These are phyloP conservation scores for Phyllosticta citrichinensis DNA, from an alignment of 2,329 filamentous ascomycete genomes.

Conservation along the genomic window DNA sequence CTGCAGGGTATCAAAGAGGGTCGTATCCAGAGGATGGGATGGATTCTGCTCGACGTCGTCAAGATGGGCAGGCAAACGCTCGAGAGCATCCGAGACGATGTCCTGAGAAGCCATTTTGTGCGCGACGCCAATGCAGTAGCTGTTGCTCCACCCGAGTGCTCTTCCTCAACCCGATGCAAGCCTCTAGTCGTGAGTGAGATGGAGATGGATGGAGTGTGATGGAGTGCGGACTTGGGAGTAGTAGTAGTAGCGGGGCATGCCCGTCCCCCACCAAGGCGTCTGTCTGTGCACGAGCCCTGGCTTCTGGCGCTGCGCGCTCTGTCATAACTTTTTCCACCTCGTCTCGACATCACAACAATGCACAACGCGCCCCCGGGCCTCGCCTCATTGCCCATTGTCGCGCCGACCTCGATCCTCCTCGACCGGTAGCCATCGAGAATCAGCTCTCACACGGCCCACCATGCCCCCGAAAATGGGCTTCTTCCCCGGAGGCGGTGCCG, in stretches of 20 bases:
- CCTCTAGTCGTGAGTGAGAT: background rate
- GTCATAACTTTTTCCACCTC: constrained; percentile 5
- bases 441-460: background rate
- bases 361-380: background rate
- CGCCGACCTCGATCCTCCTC: background rate
- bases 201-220: background rate
- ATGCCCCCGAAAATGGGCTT: background rate
- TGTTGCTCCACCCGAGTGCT: background rate
- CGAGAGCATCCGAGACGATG: background rate
- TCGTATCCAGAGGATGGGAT: constrained; percentile 35
- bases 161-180: background rate
- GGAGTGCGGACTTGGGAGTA: background rate
- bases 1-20: constrained; percentile 42
- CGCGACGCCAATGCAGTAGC: background rate
- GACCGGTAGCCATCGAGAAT: background rate
- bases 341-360: background rate
- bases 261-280: constrained; percentile 5
- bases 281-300: background rate
- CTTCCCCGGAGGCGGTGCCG: constrained; percentile 19
- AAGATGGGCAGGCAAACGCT: constrained; percentile 32
- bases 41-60: constrained; percentile 35
- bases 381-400: background rate
- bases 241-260: background rate
- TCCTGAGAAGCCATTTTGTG: background rate
- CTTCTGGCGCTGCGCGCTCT: background rate